Evolutionary conservation across 306 rosid species (phyloP).

Genomic region (Vigna trinervia): DNA sequence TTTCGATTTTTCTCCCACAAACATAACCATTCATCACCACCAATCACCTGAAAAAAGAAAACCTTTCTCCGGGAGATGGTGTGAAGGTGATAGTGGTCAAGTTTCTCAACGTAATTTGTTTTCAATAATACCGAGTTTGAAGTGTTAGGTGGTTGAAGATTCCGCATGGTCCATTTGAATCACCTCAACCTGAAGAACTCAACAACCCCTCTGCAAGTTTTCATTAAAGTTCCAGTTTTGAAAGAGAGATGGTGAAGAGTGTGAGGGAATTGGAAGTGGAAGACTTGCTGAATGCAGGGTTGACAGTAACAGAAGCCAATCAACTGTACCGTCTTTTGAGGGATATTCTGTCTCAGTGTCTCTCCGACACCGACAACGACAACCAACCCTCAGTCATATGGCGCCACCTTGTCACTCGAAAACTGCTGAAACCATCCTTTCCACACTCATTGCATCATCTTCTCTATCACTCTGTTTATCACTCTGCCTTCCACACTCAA

Average conservation of each 20-base stretch:
- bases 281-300: constrained; percentile 64
- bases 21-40: no score
- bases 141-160: no score
- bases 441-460: constrained; percentile 66
- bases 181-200: no score
- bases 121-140: no score
- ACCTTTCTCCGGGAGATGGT: no score
- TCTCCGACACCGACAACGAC: neutral
- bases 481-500: constrained; percentile 46
- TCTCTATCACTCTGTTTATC: constrained; percentile 62
- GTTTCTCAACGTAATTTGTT: no score
- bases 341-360: constrained; percentile 29
- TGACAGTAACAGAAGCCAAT: constrained; percentile 57
- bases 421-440: constrained; percentile 62
- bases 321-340: constrained; percentile 42
- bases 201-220: no score
- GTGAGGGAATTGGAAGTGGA: constrained; percentile 52
- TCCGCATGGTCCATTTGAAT: no score
- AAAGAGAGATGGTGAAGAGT: constrained; percentile 48
- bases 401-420: constrained; percentile 64
- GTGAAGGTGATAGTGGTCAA: no score
- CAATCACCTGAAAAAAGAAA: no score
- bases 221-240: no score
- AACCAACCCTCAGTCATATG: constrained; percentile 51
- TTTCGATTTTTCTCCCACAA: neutral